Base-by-base conservation (phyloP, 2,329 filamentous ascomycete species). In the Cladosporium oxysporum region DNA sequence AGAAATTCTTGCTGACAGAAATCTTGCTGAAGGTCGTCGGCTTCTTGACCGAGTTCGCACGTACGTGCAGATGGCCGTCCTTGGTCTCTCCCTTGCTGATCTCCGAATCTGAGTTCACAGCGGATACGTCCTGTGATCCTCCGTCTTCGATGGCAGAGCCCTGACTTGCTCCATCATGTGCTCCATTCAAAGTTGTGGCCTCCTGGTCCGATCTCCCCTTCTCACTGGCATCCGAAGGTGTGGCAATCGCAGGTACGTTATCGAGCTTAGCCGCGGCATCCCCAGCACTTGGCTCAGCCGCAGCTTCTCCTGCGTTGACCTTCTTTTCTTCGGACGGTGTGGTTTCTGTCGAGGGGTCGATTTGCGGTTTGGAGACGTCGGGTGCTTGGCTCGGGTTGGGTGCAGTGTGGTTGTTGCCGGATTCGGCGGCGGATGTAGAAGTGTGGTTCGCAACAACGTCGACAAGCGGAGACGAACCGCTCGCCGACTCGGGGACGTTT, bases 1-100 rank as follows among this genome's bases (percentile, higher is more conserved):
- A 83, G 75, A 94, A 96, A 52, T 87, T 92, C 79, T 91, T 93
- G 71, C 93, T 94, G 71, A 94, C 90, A 5, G 91, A 93, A 58
- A 95, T 90, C 21, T 91, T 87, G 79, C 95, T 96, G 83, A 96
- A 95, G 14, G 88, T 89, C 21, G 88, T 81, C 23, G 89, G 88
- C 78, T 92, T 94, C 83, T 91, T 93, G 69, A 88, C 82, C 3
- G 88, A 82, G 68, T 78, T 79, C 74, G 68, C 89, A 84, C 69
- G 87, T 67, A 80, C 80, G 75, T 91, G 87, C 58, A 83, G 83
- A 21, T 60, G 83, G 66, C 82, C 85, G 75, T 85, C 84, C 68
- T 85, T 84, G 53, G 75, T 78, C 66, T 87, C 86, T 60, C 81
- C 81, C 72, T 86, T 87, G 68, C 88, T 88, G 71, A 87, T 86